Evolutionary conservation across 352 stramenopile species (phyloP).

Genomic region (Phytophthora citrophthora): DNA sequence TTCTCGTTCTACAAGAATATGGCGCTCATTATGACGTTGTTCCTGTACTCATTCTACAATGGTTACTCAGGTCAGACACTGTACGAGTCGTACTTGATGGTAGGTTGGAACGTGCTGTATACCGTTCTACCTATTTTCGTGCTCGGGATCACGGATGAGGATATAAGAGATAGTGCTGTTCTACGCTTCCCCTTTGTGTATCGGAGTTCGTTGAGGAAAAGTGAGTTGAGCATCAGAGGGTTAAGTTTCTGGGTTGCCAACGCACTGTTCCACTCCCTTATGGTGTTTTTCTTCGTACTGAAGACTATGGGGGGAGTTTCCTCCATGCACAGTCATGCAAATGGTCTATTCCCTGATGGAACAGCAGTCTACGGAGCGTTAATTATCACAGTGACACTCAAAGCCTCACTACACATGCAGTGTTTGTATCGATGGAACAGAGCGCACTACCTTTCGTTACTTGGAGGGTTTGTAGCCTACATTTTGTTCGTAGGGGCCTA

Average conservation of each 20-base stretch:
- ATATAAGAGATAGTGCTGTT: slow-evolving; percentile 77
- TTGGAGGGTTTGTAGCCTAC: slow-evolving; percentile 68
- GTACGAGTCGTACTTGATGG: slow-evolving; percentile 90
- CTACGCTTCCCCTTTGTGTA: slow-evolving; percentile 85
- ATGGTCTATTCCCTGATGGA: slow-evolving; percentile 75
- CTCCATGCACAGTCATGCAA: slow-evolving; percentile 48
- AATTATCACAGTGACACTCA: slow-evolving; percentile 80
- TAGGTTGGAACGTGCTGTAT: slow-evolving; percentile 97
- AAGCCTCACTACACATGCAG: slow-evolving; percentile 78
- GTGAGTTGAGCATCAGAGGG: slow-evolving; percentile 64
- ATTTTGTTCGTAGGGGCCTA: slow-evolving; percentile 77
- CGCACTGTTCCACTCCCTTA: slow-evolving; percentile 70
- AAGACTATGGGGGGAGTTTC: slow-evolving; percentile 47
- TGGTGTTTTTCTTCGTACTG: slow-evolving; percentile 78
- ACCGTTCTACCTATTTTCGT: slow-evolving; percentile 94
- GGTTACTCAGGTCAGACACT: slow-evolving; percentile 92
- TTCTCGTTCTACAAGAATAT: slow-evolving; percentile 94
- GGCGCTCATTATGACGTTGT: slow-evolving; percentile 94
- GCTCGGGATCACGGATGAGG: slow-evolving; percentile 83
- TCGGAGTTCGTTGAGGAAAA: slow-evolving; percentile 65
- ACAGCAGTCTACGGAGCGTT: slow-evolving; percentile 82
- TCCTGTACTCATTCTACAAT: slow-evolving; percentile 88
- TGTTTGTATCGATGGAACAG: slow-evolving; percentile 76
- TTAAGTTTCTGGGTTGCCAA: slow-evolving; percentile 78
- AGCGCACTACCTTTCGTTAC: slow-evolving; percentile 72